Percentiles rank a stretch among this genome's conserved stretches.
Conservation (phyloP, 2,329 filamentous ascomycete species). For the Balansia obtecta region DNA sequence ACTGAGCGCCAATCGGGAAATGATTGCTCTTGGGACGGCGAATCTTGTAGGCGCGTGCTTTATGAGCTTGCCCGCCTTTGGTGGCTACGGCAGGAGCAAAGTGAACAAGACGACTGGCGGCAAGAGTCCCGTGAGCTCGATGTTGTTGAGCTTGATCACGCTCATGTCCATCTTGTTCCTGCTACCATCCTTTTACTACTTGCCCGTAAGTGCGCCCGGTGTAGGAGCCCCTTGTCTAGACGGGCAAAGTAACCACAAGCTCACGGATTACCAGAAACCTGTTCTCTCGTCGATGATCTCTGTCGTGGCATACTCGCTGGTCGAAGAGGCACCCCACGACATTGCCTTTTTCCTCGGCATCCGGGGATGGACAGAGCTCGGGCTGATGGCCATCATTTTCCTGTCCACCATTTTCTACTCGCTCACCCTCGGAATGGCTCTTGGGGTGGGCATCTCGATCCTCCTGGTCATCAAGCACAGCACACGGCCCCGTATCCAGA, state of each 20-base stretch:
- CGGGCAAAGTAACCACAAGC: neutral
- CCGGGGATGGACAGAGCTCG: slow-evolving; percentile 72
- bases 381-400: slow-evolving; percentile 84
- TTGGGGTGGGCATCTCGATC: slow-evolving; percentile 83
- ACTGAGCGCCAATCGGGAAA: slow-evolving; percentile 81
- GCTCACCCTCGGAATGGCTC: slow-evolving; percentile 81
- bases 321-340: slow-evolving; percentile 92
- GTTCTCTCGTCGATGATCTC: slow-evolving; percentile 90
- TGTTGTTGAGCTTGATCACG: slow-evolving; percentile 74
- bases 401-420: slow-evolving; percentile 90
- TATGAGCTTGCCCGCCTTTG: slow-evolving; percentile 86
- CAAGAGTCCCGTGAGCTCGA: slow-evolving; percentile 84
- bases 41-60: slow-evolving; percentile 90
- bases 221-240: neutral
- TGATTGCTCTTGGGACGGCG: slow-evolving; percentile 80
- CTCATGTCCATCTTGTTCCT: slow-evolving; percentile 70
- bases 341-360: slow-evolving; percentile 81
- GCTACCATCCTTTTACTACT: slow-evolving; percentile 84
- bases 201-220: slow-evolving; percentile 55
- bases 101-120: slow-evolving; percentile 88
- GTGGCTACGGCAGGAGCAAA: slow-evolving; percentile 91
- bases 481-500: slow-evolving; percentile 89
- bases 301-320: slow-evolving; percentile 85
- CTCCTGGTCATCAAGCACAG: slow-evolving; percentile 82
- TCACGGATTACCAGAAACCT: slow-evolving; percentile 55